phyloP scores from a whole-genome alignment of 345 rosid genomes.

The Eucalyptus caleyi region DNA sequence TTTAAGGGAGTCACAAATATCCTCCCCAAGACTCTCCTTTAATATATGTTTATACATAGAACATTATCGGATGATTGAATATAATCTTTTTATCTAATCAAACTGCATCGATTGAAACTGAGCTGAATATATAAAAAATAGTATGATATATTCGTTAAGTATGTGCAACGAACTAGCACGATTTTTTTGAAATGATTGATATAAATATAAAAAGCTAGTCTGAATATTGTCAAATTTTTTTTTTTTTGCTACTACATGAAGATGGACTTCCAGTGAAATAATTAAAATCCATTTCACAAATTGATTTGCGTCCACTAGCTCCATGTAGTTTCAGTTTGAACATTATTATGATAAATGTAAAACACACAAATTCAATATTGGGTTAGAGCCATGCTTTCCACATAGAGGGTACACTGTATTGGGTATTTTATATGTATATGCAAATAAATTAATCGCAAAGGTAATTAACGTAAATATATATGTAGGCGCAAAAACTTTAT shows the following conservation, averaged over 20 bases:
- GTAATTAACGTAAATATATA: too few species aligned
- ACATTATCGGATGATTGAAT: neutral
- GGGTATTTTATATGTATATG: too few species aligned
- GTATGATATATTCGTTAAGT: neutral
- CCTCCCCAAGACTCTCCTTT: neutral
- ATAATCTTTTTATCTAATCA: neutral
- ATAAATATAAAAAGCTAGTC: neutral
- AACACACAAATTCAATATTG: neutral
- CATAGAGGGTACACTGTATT: fast-evolving
- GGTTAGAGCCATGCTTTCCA: too few species aligned
- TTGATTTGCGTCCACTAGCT: neutral
- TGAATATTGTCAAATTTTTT: too few species aligned
- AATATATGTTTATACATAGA: neutral
- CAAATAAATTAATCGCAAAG: too few species aligned
- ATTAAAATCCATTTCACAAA: neutral
- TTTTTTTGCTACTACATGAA: neutral
- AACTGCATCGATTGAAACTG: neutral
- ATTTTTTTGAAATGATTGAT: neutral
- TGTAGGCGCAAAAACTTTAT: too few species aligned
- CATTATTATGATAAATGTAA: neutral
- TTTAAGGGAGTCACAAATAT: neutral
- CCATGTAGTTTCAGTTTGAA: neutral
- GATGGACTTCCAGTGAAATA: neutral
- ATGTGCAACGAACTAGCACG: neutral
- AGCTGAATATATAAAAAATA: too few species aligned